These are phyloP conservation scores for Barbarea vulgaris DNA, from an alignment of 345 rosid species.

Conservation along the genomic window DNA sequence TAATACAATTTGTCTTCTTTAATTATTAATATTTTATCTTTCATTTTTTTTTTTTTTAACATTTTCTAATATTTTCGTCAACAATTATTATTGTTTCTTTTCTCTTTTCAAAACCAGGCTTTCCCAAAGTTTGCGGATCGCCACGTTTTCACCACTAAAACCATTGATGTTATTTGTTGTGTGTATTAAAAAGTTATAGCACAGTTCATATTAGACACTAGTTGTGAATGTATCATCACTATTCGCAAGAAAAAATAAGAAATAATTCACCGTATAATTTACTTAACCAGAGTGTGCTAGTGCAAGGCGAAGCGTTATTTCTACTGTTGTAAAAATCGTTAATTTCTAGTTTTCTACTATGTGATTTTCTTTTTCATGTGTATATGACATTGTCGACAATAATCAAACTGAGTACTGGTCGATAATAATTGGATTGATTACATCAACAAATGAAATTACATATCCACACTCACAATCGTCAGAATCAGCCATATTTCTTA, in stretches of 20 bases:
- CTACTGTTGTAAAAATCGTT: no score
- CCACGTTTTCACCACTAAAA: slow-evolving; percentile 37
- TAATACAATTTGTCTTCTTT: background rate
- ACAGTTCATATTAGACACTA: background rate
- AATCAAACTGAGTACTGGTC: background rate
- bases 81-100: background rate
- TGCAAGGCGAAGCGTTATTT: background rate
- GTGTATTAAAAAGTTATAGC: background rate
- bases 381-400: background rate
- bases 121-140: slow-evolving; percentile 45
- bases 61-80: no score
- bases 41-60: no score
- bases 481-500: background rate
- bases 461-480: background rate
- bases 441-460: background rate
- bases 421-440: background rate
- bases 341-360: background rate
- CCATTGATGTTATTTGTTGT: slow-evolving; percentile 16
- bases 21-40: background rate
- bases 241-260: background rate
- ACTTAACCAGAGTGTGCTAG: background rate
- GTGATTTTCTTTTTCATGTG: background rate
- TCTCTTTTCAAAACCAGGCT: slow-evolving; percentile 27
- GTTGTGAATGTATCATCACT: slow-evolving; percentile 8
- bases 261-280: slow-evolving; percentile 3